Evolutionary conservation across 805 yeast genomes (phyloP).

Genomic region (Wickerhamia fluorescens): DNA sequence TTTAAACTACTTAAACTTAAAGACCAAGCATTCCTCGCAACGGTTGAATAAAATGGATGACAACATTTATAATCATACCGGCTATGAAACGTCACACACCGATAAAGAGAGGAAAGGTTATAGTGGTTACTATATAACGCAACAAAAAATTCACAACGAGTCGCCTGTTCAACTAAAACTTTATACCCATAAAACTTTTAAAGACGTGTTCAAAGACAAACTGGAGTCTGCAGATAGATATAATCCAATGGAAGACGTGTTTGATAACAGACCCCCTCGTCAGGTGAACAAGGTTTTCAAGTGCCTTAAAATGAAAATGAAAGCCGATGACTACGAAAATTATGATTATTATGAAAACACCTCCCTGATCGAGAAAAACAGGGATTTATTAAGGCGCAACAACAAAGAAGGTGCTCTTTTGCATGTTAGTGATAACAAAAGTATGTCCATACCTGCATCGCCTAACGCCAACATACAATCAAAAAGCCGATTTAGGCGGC

Average conservation of each 20-base stretch:
- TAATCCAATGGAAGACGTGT: slow-evolving; percentile 36
- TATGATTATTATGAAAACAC: slow-evolving; percentile 28
- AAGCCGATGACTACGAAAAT: slow-evolving; percentile 23
- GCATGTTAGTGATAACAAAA: too few relatives aligned
- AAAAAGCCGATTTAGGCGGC: too few relatives aligned
- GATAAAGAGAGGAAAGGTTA: slow-evolving; percentile 6
- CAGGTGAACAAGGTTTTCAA: slow-evolving; percentile 19
- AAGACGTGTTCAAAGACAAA: slow-evolving; percentile 27
- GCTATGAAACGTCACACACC: neutral
- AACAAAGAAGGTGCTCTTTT: too few relatives aligned
- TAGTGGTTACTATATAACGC: slow-evolving; percentile 31
- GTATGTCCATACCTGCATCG: too few relatives aligned
- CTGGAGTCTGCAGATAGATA: slow-evolving; percentile 23
- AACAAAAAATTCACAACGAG: slow-evolving; percentile 27
- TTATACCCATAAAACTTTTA: slow-evolving; percentile 34
- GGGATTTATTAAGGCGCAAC: too few relatives aligned
- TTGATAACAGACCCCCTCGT: slow-evolving; percentile 16
- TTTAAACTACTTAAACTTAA: too few relatives aligned
- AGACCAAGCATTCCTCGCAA: too few relatives aligned
- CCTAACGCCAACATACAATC: too few relatives aligned
- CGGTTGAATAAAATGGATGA: too few relatives aligned
- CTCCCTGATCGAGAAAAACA: slow-evolving; percentile 9
- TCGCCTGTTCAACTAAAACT: slow-evolving; percentile 27
- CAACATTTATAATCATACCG: too few relatives aligned
- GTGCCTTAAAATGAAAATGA: slow-evolving; percentile 21